These are phyloP conservation scores for Penicillium cinerascens DNA, from an alignment of 495 filamentous ascomycete genomes.

Conservation along the genomic window DNA sequence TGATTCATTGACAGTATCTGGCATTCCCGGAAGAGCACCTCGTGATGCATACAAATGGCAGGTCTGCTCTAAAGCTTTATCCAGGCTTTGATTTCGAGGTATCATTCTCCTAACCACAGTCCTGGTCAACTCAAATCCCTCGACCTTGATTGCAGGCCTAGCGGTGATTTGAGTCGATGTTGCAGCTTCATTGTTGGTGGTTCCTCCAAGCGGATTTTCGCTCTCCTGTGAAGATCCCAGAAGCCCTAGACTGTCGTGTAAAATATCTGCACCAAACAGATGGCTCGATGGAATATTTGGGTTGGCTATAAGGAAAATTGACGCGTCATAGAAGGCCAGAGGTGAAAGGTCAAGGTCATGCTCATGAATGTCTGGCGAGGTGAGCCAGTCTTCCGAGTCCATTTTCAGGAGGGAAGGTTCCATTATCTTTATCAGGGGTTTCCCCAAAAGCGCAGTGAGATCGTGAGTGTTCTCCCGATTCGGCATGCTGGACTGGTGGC, in stretches of 20 bases:
- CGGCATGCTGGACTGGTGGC: constrained; percentile 7
- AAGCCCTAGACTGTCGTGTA: constrained; percentile 49
- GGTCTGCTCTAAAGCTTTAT: constrained; percentile 72
- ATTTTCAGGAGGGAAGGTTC: constrained; percentile 18
- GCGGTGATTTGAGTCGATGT: background rate
- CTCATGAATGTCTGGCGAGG: constrained; percentile 32
- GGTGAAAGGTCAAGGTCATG: constrained; percentile 47
- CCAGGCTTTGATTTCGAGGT: constrained; percentile 74
- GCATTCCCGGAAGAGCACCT: background rate
- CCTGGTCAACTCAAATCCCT: constrained; percentile 53
- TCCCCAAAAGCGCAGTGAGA: constrained; percentile 25
- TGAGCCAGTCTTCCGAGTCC: constrained; percentile 27
- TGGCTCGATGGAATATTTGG: constrained; percentile 81
- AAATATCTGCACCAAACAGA: constrained; percentile 84
- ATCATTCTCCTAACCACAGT: constrained; percentile 71
- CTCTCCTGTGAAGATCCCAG: constrained; percentile 31
- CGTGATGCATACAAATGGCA: constrained; percentile 60
- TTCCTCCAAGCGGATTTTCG: no score
- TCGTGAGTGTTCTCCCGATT: constrained; percentile 19
- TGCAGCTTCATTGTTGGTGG: no score
- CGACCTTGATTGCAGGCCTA: constrained; percentile 36
- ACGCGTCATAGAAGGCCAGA: constrained; percentile 57
- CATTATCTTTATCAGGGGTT: constrained; percentile 29
- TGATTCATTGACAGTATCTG: constrained; percentile 7
- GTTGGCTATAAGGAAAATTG: constrained; percentile 73